Percentiles rank a stretch among this genome's conserved stretches.
These are phyloP conservation scores for Metarhizium humberi DNA, from an alignment of 2,329 filamentous ascomycete genomes.

Conservation along the genomic window DNA sequence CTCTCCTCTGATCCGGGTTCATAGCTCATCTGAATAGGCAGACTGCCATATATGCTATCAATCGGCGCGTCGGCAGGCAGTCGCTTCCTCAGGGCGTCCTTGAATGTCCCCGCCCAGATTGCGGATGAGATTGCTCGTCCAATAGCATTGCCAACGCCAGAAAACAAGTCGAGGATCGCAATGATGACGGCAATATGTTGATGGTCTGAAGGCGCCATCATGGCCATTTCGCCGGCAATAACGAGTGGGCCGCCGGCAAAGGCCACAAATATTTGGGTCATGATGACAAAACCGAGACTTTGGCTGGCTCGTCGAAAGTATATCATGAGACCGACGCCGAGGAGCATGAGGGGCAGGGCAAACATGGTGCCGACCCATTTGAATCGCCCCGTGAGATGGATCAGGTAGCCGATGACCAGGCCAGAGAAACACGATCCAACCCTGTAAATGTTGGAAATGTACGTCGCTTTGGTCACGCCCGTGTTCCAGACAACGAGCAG, in stretches of 20 bases:
- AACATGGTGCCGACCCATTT: slow-evolving; percentile 40
- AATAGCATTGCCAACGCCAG: slow-evolving; percentile 51
- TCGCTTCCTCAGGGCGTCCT: slow-evolving; percentile 35
- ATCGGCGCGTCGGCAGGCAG: slow-evolving; percentile 27
- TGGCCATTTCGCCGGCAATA: no score
- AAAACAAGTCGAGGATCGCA: slow-evolving; percentile 35
- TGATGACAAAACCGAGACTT: no score
- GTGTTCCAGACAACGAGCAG: no score
- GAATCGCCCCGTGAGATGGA: slow-evolving; percentile 32
- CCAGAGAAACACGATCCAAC: slow-evolving; percentile 31
- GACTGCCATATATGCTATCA: slow-evolving; percentile 34
- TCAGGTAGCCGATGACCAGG: slow-evolving; percentile 24
- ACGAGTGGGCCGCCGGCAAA: no score
- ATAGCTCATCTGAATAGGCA: slow-evolving; percentile 47
- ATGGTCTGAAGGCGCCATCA: no score
- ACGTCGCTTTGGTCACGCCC: no score
- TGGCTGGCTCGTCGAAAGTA: no score
- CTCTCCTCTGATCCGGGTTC: not conserved
- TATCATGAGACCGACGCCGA: no score
- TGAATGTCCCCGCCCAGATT: slow-evolving; percentile 55
- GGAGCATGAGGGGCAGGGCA: slow-evolving; percentile 27
- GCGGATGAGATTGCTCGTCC: slow-evolving; percentile 52
- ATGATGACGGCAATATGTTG: slow-evolving; percentile 38
- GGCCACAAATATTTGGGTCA: no score
- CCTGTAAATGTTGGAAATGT: slow-evolving; percentile 18